Percentiles rank a stretch among this genome's conserved stretches.
These are phyloP conservation scores for Boletales sp. DNA, from an alignment of 768 basidiomycete species.

Conservation along the genomic window DNA sequence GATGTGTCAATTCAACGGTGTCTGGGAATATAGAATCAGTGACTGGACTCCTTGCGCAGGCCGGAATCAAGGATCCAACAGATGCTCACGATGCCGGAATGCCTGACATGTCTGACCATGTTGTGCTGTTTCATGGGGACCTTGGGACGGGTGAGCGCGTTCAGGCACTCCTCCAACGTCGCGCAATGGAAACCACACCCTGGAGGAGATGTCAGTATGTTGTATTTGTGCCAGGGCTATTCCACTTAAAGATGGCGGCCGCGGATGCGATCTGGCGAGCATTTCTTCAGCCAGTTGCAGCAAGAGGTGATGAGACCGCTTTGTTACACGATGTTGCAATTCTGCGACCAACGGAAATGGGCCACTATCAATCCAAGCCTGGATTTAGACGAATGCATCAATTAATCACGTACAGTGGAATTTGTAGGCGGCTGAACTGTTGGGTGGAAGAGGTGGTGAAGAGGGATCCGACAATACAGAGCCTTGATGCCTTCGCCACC, in stretches of 20 bases:
- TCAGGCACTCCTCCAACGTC: background rate
- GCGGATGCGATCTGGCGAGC: constrained; percentile 20
- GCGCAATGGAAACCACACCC: constrained; percentile 2
- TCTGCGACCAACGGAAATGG: constrained; percentile 12
- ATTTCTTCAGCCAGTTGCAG: constrained; percentile 7
- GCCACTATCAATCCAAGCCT: constrained; percentile 20
- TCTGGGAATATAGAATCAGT: constrained; percentile 1
- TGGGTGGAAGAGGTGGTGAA: constrained; percentile 25
- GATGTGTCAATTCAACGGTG: background rate
- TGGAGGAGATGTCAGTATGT: constrained; percentile 30
- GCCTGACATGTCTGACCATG: background rate
- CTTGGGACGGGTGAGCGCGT: background rate
- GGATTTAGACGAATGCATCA: constrained; percentile 37
- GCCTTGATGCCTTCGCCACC: constrained; percentile 12
- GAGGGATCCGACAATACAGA: background rate
- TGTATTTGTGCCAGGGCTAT: constrained; percentile 32
- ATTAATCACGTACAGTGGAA: constrained; percentile 29
- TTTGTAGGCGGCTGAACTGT: constrained; percentile 23
- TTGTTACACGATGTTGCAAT: constrained; percentile 19
- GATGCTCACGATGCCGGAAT: background rate
- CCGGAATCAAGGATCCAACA: background rate
- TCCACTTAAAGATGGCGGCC: constrained; percentile 35
- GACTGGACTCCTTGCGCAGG: background rate
- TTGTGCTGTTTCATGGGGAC: background rate
- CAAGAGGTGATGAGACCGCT: constrained; percentile 6